Evolutionary conservation across 2,329 filamentous ascomycete species (phyloP), one percentile per base, ranked within the genome.

Genomic region (Xylaria hypoxylon): DNA sequence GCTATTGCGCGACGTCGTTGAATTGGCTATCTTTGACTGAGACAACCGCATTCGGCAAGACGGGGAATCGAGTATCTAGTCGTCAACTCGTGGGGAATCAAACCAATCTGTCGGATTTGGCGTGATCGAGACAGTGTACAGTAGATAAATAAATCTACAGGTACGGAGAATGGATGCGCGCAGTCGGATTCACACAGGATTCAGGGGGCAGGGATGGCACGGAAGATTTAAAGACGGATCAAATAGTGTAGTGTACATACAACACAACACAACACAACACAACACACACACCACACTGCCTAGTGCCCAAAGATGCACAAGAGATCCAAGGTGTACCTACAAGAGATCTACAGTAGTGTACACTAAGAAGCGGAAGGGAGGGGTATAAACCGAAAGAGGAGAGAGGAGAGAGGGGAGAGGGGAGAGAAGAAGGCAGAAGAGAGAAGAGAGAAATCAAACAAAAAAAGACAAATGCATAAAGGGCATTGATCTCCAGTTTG

Each of bases 41-140:
- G 59, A 66, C 64, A 66, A 8, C 53, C 53, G 64, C 52, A 62
- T 62, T 58, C 52, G 47, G 52, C 47, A 28, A 28, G 15, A 26
- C 19, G 51, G 17, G 15, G n/a, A n/a, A 24, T 40, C 24, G 48
- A 3, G 45, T 24, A n/a, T n/a, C n/a, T n/a, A 22, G 44, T 62
- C 33, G 58, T 31, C 42, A n/a, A n/a, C n/a, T n/a, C n/a, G n/a
- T n/a, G 19, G 26, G 42, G 35, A 8, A 13, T 38, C 35, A 38
- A 24, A 3, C 24, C 38, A 45, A 22, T 52, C 45, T 47, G n/a
- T 57, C 33, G 22, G 33, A 50, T 44, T 24, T 47, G 59, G 19
- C 40, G 26, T 19, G 26, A 31, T 55, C 22, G 33, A 40, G 13
- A n/a, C 26, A n/a, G n/a, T n/a, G n/a, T 40, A 33, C 5, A 5